A percentile compares a stretch with the other conserved stretches of the same genome.
Evolutionary conservation across 208 protist genomes (phyloP).

Genomic region (Lotmaria passim): DNA sequence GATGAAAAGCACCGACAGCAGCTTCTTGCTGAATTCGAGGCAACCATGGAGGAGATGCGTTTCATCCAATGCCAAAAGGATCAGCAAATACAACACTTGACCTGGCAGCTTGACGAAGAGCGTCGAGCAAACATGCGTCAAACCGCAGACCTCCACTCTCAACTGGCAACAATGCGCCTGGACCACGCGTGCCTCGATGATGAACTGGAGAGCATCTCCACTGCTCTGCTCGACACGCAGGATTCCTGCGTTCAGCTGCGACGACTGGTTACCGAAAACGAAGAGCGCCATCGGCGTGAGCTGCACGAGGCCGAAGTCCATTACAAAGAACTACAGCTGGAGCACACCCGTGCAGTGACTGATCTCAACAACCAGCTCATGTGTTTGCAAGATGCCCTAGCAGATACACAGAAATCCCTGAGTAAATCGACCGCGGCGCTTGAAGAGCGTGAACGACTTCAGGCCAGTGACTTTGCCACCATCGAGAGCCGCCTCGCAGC

Average conservation of each 20-base stretch:
- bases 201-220: slow-evolving; percentile 27
- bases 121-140: slow-evolving; percentile 5
- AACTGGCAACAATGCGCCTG: slow-evolving; percentile 25
- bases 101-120: slow-evolving; percentile 21
- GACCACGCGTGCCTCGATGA: slow-evolving; percentile 23
- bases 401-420: background rate
- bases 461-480: no score
- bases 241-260: slow-evolving; percentile 20
- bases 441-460: slow-evolving; percentile 1
- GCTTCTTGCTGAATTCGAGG: slow-evolving; percentile 20
- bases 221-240: slow-evolving; percentile 25
- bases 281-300: slow-evolving; percentile 15
- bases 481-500: no score
- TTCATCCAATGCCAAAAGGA: slow-evolving; percentile 22
- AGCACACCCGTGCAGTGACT: background rate
- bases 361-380: background rate
- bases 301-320: background rate
- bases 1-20: slow-evolving; percentile 9
- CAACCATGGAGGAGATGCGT: slow-evolving; percentile 19
- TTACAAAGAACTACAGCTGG: background rate
- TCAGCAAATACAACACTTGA: slow-evolving; percentile 17
- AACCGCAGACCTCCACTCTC: slow-evolving; percentile 13
- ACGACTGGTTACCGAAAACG: slow-evolving; percentile 17
- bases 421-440: background rate
- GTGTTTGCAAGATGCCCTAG: background rate